Conservation (phyloP, 148 eudicot genomes). For the Arctostaphylos glauca region DNA sequence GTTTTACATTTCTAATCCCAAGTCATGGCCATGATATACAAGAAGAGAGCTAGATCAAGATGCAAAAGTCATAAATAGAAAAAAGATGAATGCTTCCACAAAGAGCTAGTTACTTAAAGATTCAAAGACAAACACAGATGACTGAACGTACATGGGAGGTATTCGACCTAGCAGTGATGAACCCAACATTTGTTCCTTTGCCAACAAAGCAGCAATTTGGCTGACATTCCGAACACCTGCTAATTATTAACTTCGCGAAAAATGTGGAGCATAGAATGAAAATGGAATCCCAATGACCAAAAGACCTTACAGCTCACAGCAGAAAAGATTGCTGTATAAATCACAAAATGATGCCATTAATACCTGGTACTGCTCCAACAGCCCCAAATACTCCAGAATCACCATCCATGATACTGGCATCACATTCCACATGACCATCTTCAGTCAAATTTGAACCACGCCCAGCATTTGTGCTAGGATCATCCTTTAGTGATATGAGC, state of each 20-base stretch:
- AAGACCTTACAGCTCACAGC: background rate
- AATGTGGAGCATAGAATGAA: slow-evolving; percentile 26
- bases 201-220: slow-evolving; percentile 67
- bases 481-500: slow-evolving; percentile 54
- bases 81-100: background rate
- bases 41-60: background rate
- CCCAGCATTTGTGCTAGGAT: slow-evolving; percentile 92
- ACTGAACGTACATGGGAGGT: slow-evolving; percentile 74
- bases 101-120: background rate
- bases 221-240: slow-evolving; percentile 86
- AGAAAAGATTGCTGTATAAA: background rate
- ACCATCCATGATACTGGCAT: slow-evolving; percentile 95
- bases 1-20: background rate
- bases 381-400: slow-evolving; percentile 83
- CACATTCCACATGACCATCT: slow-evolving; percentile 95
- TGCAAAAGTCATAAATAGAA: background rate
- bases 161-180: slow-evolving; percentile 77
- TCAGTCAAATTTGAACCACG: slow-evolving; percentile 96
- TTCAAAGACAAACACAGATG: slow-evolving; percentile 1
- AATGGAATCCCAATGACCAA: slow-evolving; percentile 5
- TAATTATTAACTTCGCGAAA: slow-evolving; percentile 38
- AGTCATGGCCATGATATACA: background rate
- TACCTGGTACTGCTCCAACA: slow-evolving; percentile 98
- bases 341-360: background rate
- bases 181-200: slow-evolving; percentile 72